Evolutionary conservation across 2,329 filamentous ascomycete species (phyloP), one percentile per base, ranked within the genome.

Genomic region (Talaromyces sp.): DNA sequence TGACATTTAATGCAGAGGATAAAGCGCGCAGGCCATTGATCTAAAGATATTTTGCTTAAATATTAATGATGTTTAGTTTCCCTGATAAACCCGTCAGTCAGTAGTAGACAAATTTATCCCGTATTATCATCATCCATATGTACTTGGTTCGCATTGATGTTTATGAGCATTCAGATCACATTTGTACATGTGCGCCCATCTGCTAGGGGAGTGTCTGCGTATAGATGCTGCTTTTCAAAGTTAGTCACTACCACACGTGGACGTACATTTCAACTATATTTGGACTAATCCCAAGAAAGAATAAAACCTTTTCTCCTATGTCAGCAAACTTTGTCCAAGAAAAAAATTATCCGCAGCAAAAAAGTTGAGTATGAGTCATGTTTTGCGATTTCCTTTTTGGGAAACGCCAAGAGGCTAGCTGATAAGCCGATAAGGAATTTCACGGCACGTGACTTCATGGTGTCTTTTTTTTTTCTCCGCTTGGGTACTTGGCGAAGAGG

Each of bases 401-500:
- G 59, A 61, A 19, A 38, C 12, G 5, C 11, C 32, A 31, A 24
- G 53, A 38, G 19, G 24, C 10, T n/a, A 17, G 8, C 10, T 35
- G 27, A 32, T 41, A 19, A 65, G 62, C 60, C 51, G 65, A 65
- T 65, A 65, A 62, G 56, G 61, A 52, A 52, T 56, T 63, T 35
- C 66, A 62, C 29, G 56, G 68, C 63, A 61, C 61, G 61, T 62
- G 61, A 62, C 31, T 24, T 14, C 11, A 8, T 57, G 8, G 24
- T 54, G 56, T 48, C 35, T 62, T 60, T 62, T 57, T 56, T 60
- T 41, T 60, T 11, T 19, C 43, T 19, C 19, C n/a, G 19, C 21
- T 24, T 24, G 43, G 19, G n/a, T 46, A 46, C 43, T 21, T 24
- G 21, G 35, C 32, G 32, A 35, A 17, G 5, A 35, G 32, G 21